Base-by-base conservation (phyloP, 208 protist species). In the Trypanosoma vivax region DNA sequence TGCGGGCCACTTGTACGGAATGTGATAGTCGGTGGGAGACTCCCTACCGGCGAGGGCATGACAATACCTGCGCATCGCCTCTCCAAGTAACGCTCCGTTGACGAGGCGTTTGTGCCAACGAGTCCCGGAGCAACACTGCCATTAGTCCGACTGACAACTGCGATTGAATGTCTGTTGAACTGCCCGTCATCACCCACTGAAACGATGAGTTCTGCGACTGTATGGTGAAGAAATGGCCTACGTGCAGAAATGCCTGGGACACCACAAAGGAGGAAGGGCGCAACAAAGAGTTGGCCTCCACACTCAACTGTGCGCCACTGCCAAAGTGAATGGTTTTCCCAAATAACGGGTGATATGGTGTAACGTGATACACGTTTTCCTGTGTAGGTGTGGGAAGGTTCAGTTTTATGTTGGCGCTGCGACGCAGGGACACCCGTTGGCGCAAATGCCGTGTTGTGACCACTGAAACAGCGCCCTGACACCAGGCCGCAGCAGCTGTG, bases 231-330 rank as follows among this genome's bases (percentile, higher is more conserved):
- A 67, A 60, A 41, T 45, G 58, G 47, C 13, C 19, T 24, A 34
- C 29, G 41, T 43, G 41, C 52, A 51, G 39, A 31, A 5, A 64
- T 31, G 9, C 57, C 48, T 2, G 48, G 39, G 21, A 49, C 57
- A 27, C 57, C 54, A 37, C 73, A 57, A n/a, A 87, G 41, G n/a
- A 87, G 39, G 61, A 88, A 88, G 3, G 75, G 79, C 2, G 74
- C 55, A 13, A 70, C 42, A 29, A 48, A 42, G 29, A 53, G 21
- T 5, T n/a, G 3, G 1, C 41, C 23, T 9, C 50, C 27, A 21
- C 50, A 59, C 1, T 34, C 2, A 9, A 83, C 47, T 9, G 78
- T 52, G 9, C 82, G 77, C 78, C 82, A 90, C 50, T 90, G 82
- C 78, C 82, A 90, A 19, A 86, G 69, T 24, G 59, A 70, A 3